Percentiles rank a stretch among this genome's conserved stretches.
phyloP scores from a whole-genome alignment of 345 rosid species.

The Salix brachista region DNA sequence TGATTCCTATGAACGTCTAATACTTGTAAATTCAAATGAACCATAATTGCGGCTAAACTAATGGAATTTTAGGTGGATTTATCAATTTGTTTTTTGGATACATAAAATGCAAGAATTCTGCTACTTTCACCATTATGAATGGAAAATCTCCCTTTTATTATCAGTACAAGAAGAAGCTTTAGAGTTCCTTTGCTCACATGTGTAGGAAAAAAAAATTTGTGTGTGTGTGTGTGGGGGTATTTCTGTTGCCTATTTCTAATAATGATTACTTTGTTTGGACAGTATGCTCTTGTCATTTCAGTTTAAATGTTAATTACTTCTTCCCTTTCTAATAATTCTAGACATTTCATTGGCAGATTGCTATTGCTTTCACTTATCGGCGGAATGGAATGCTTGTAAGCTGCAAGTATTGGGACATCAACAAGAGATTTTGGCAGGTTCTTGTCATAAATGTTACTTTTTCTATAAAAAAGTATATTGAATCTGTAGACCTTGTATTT shows the following conservation, averaged over 20 bases:
- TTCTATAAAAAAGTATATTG: neutral
- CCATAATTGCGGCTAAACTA: neutral
- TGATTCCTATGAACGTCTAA: neutral
- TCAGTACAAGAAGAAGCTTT: neutral
- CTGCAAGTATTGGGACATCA: constrained; percentile 79
- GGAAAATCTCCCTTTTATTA: neutral
- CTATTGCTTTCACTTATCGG: constrained; percentile 82
- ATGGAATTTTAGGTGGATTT: neutral
- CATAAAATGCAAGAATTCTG: neutral
- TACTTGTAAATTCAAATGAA: neutral
- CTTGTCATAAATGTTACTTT: constrained; percentile 8
- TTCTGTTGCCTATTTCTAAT: neutral
- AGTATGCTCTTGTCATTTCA: neutral
- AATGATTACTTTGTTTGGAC: neutral
- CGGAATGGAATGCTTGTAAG: constrained; percentile 63
- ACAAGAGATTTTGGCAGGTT: constrained; percentile 87
- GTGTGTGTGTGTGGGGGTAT: no score
- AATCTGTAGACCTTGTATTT: neutral
- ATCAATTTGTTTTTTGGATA: no score
- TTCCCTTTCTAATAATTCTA: constrained; percentile 14
- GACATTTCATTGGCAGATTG: constrained; percentile 49
- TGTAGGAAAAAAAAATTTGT: neutral
- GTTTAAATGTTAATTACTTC: constrained; percentile 1
- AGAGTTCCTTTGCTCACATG: neutral
- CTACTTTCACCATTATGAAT: neutral